These are phyloP conservation scores for Sungouiella thailandica DNA, from an alignment of 805 yeast species.

Conservation along the genomic window DNA sequence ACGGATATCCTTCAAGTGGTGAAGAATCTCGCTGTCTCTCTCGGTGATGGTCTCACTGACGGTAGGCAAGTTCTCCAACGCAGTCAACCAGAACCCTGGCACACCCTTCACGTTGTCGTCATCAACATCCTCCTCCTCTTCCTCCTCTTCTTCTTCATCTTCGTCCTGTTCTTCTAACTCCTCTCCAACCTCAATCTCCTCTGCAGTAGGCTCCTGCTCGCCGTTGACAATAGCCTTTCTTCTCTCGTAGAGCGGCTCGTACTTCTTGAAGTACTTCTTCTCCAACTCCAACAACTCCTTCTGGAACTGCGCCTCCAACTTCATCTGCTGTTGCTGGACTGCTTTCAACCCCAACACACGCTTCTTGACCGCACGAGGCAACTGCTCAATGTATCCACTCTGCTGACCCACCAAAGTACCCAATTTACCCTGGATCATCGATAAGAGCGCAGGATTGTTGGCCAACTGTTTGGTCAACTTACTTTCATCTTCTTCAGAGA, in stretches of 20 bases:
- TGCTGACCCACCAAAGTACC: conserved; percentile 80
- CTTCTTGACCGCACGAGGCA: conserved; percentile 68
- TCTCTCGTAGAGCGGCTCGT: conserved; percentile 69
- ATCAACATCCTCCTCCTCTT: conserved; percentile 39
- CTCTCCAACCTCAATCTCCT: conserved; percentile 76
- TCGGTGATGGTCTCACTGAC: conserved; percentile 83
- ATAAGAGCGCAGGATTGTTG: conserved; percentile 75
- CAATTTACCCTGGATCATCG: conserved; percentile 86
- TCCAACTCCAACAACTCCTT: conserved; percentile 83
- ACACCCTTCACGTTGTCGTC: conserved; percentile 57
- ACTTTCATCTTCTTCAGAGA: conserved; percentile 47
- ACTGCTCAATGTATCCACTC: conserved; percentile 76
- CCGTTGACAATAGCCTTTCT: conserved; percentile 75
- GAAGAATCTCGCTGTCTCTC: conserved; percentile 81
- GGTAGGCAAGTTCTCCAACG: conserved; percentile 78
- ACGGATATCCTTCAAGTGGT: conserved; percentile 61
- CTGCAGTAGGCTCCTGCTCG: conserved; percentile 66
- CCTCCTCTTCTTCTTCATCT: conserved; percentile 36
- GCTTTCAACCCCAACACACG: conserved; percentile 80
- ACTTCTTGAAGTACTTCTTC: conserved; percentile 66
- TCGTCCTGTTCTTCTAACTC: conserved; percentile 56
- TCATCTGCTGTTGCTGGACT: conserved; percentile 72
- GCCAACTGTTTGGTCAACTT: conserved; percentile 47
- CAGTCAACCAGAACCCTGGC: conserved; percentile 96
- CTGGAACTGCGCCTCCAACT: conserved; percentile 87